Evolutionary conservation across 2,329 filamentous ascomycete genomes (phyloP).

Genomic region (Madurella fahalii): DNA sequence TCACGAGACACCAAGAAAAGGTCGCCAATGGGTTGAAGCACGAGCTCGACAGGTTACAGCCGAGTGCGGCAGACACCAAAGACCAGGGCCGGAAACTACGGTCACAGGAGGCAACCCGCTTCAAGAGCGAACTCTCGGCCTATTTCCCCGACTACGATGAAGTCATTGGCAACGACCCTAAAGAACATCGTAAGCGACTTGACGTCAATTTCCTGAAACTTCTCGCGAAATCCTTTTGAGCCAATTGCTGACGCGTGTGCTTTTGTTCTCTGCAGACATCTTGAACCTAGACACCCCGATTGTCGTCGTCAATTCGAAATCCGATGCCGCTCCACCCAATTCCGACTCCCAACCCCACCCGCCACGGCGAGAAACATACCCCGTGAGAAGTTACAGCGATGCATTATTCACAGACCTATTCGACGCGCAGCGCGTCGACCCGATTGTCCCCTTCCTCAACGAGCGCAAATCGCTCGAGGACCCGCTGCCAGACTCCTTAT

Average conservation of each 20-base stretch:
- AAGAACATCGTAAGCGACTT: slow-evolving; percentile 64
- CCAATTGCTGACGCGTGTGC: slow-evolving; percentile 8
- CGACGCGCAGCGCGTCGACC: slow-evolving; percentile 48
- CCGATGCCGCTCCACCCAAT: slow-evolving; percentile 40
- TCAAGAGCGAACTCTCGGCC: slow-evolving; percentile 85
- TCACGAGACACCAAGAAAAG: slow-evolving; percentile 54
- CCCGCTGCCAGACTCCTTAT: slow-evolving; percentile 53
- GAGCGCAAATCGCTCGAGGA: slow-evolving; percentile 36
- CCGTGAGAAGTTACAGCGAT: slow-evolving; percentile 53
- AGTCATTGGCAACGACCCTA: slow-evolving; percentile 79
- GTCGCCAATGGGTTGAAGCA: slow-evolving; percentile 59
- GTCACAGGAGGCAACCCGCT: slow-evolving; percentile 77
- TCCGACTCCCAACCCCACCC: slow-evolving; percentile 23
- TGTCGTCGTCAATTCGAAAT: slow-evolving; percentile 49
- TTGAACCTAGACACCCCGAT: slow-evolving; percentile 70
- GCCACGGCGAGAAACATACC: slow-evolving; percentile 25
- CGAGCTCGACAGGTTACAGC: slow-evolving; percentile 55
- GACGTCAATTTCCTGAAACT: not conserved
- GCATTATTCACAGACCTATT: slow-evolving; percentile 53
- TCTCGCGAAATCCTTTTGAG: slow-evolving; percentile 14
- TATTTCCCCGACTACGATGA: slow-evolving; percentile 96
- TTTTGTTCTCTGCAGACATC: slow-evolving; percentile 52
- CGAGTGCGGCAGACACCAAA: slow-evolving; percentile 41
- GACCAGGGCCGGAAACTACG: slow-evolving; percentile 71
- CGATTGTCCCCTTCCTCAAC: slow-evolving; percentile 50